These are phyloP conservation scores for Kwoniella botswanensis DNA, from an alignment of 768 basidiomycete genomes.

Conservation along the genomic window DNA sequence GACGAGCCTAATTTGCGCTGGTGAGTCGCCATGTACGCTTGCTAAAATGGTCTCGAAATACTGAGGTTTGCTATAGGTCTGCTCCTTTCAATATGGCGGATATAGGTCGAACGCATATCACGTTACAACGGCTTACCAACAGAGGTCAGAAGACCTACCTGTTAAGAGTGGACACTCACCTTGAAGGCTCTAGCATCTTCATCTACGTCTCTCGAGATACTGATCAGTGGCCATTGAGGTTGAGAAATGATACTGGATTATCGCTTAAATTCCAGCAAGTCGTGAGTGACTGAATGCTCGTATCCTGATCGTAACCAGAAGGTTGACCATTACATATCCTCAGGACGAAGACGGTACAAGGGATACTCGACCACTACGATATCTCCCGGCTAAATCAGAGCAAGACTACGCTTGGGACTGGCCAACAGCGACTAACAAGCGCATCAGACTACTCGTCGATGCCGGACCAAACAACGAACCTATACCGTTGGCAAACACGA, in stretches of 20 bases:
- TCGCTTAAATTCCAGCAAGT: constrained; percentile 73
- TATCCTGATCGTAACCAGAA: background rate
- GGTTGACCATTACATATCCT: constrained; percentile 3
- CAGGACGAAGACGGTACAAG: constrained; percentile 36
- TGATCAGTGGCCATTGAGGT: constrained; percentile 83
- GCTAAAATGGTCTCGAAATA: no score
- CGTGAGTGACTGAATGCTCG: constrained; percentile 60
- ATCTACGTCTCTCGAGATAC: constrained; percentile 71
- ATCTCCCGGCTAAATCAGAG: constrained; percentile 61
- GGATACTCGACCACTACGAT: constrained; percentile 53
- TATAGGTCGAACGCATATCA: constrained; percentile 68
- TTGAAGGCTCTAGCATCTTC: constrained; percentile 88
- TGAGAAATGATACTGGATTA: constrained; percentile 87
- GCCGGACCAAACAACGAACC: constrained; percentile 47
- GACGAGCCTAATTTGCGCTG: constrained; percentile 73
- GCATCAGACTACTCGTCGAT: constrained; percentile 70
- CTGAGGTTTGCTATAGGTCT: constrained; percentile 67
- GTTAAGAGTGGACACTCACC: constrained; percentile 74
- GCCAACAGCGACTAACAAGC: constrained; percentile 82
- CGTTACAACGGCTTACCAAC: constrained; percentile 31
- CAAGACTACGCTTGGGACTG: constrained; percentile 89
- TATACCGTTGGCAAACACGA: constrained; percentile 63
- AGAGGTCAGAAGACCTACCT: constrained; percentile 63
- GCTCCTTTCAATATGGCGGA: constrained; percentile 89
- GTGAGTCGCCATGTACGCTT: constrained; percentile 24